Base-by-base conservation (phyloP, 495 filamentous ascomycete species). In the Astrothelium macrocarpum region DNA sequence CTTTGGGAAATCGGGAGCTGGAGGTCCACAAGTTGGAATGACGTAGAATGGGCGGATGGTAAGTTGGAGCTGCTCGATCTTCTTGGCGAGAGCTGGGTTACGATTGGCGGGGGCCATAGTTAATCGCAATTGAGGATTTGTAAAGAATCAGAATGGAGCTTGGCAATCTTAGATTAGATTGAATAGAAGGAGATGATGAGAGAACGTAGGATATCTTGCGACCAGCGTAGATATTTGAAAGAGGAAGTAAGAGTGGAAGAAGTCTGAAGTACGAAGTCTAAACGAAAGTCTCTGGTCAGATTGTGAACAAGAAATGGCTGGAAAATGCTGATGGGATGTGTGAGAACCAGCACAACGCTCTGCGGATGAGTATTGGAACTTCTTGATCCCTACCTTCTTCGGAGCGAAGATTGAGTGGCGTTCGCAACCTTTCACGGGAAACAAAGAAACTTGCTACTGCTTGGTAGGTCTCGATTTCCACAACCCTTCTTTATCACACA, bases 1-100 rank as follows among this genome's bases (percentile, higher is more conserved):
- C 0, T 34, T 62, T 0, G 90, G 90, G 76, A 90, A 95, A 20
- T 75, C 65, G 0, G 86, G 84, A 72, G 90, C 86, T 0, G 82
- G 63, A 11, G 72, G 66, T 29, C 49, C 49, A 58, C 86, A 87
- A 0, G 82, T 82, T 10, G 80, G 83, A 32, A 86, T 74, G 61
- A 79, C 77, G 9, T 85, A 79, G 4, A 88, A 78, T 0, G 85
- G 84, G 10, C 79, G 76, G 39, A 87, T 80, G 23, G 73, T 74
- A 32, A 83, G 78, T 2, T 68, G 66, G 59, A 76, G 70, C 43
- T 68, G 59, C 4, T 63, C 34, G 65, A 75, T 74, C 43, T 74
- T 73, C 32, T 62, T 46, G 0, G 62, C 61, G 32, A 76, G 66
- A 46, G 43, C 56, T 63, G 62, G 62, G 62, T 67, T 70, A 59